Conservation (phyloP, 1,284 basidiomycete species). For the Cutaneotrichosporon spelunceum region DNA sequence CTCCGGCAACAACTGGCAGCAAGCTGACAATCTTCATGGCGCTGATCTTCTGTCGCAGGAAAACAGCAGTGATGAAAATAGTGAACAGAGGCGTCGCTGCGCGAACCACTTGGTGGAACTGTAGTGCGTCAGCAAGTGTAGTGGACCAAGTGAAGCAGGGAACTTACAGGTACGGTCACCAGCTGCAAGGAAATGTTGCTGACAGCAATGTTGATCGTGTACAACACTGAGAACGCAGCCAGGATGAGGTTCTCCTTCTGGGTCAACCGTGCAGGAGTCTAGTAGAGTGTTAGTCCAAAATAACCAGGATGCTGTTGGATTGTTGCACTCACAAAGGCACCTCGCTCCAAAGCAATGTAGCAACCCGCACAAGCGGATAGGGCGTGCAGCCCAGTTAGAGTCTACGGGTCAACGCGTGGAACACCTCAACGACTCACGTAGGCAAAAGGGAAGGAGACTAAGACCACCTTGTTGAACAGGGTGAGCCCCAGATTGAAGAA, state of each 20-base stretch:
- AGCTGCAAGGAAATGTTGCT: slow-evolving; percentile 82
- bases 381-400: slow-evolving; percentile 78
- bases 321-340: slow-evolving; percentile 57
- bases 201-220: slow-evolving; percentile 87
- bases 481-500: slow-evolving; percentile 83
- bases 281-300: slow-evolving; percentile 4
- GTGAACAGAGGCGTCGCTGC: slow-evolving; percentile 87
- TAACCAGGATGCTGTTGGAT: not conserved
- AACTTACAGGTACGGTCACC: slow-evolving; percentile 81
- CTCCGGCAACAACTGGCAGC: slow-evolving; percentile 81
- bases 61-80: slow-evolving; percentile 64
- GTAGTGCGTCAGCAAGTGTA: not conserved
- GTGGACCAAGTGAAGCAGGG: too few species aligned
- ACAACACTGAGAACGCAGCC: slow-evolving; percentile 75
- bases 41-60: slow-evolving; percentile 52
- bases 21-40: slow-evolving; percentile 66
- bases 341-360: slow-evolving; percentile 61
- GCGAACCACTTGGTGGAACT: slow-evolving; percentile 96
- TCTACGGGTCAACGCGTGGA: slow-evolving; percentile 41
- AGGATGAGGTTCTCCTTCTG: slow-evolving; percentile 63
- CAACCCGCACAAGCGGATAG: slow-evolving; percentile 79
- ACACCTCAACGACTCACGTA: slow-evolving; percentile 56
- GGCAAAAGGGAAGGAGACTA: slow-evolving; percentile 85
- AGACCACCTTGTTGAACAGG: slow-evolving; percentile 85
- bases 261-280: slow-evolving; percentile 59